Conservation (phyloP, 1,284 basidiomycete genomes). For the Meripilus lineatus region DNA sequence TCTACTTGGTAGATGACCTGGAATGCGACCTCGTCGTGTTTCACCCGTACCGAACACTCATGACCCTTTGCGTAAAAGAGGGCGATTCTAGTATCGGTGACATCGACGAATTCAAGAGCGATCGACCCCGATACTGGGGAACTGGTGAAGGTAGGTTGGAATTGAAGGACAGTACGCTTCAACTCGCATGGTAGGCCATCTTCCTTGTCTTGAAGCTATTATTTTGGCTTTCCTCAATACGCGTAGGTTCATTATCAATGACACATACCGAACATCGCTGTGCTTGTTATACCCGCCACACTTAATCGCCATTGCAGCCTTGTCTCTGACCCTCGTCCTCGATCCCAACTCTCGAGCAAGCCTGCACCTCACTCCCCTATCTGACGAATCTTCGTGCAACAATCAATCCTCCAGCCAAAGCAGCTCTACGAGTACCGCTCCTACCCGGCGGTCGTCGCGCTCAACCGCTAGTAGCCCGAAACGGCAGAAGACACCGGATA, state of each 20-base stretch:
- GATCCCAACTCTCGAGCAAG: constrained; percentile 50
- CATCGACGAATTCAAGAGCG: too few species aligned
- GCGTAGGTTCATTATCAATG: constrained; percentile 91
- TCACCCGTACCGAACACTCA: constrained; percentile 89
- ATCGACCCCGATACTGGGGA: constrained; percentile 70
- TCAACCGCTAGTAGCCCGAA: constrained; percentile 30
- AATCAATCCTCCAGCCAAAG: constrained; percentile 9
- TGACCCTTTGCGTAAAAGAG: constrained; percentile 66
- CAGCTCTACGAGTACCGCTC: constrained; percentile 16
- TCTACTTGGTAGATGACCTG: constrained; percentile 94
- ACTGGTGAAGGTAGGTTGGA: constrained; percentile 66
- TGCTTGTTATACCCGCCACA: constrained; percentile 92
- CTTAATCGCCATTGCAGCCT: constrained; percentile 85
- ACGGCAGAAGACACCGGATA: constrained; percentile 40
- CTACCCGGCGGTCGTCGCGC: constrained; percentile 53
- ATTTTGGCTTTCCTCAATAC: not conserved
- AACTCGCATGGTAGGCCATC: constrained; percentile 64
- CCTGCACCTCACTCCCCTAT: constrained; percentile 21
- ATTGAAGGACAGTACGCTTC: constrained; percentile 61
- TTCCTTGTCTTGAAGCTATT: not conserved
- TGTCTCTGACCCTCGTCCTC: constrained; percentile 81
- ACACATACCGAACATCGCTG: constrained; percentile 89
- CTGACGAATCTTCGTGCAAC: constrained; percentile 13
- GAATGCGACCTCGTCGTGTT: constrained; percentile 93
- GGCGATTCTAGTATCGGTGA: constrained; percentile 55